phyloP scores from a whole-genome alignment of 2,329 filamentous ascomycete genomes.

The Microdochium bolleyi region DNA sequence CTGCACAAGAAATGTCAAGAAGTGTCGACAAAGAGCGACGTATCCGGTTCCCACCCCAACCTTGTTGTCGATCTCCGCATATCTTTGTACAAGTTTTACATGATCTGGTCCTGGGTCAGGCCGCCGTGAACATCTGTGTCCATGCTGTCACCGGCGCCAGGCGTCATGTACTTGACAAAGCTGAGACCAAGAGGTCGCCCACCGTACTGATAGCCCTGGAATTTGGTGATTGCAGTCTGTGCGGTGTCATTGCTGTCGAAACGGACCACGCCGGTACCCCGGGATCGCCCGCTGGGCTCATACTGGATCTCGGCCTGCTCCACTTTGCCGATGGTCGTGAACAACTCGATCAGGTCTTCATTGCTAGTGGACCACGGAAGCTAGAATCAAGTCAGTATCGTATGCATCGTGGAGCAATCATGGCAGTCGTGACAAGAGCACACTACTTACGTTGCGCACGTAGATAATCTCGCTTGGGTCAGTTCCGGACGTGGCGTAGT shows the following conservation, averaged over 20 bases:
- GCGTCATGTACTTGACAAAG: slow-evolving; percentile 86
- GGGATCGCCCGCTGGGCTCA: slow-evolving; percentile 89
- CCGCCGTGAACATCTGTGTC: slow-evolving; percentile 69
- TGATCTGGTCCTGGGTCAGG: slow-evolving; percentile 96
- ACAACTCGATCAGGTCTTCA: slow-evolving; percentile 91
- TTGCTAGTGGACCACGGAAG: slow-evolving; percentile 99
- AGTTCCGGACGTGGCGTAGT: slow-evolving; percentile 79
- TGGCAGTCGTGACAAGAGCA: slow-evolving; percentile 4
- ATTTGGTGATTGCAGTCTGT: slow-evolving; percentile 92
- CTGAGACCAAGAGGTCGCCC: slow-evolving; percentile 87
- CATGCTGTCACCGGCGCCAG: slow-evolving; percentile 63
- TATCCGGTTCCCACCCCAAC: background rate
- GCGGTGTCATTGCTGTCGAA: slow-evolving; percentile 80
- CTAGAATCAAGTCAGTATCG: slow-evolving; percentile 36
- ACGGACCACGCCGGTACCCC: slow-evolving; percentile 92
- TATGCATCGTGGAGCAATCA: background rate
- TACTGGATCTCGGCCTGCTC: slow-evolving; percentile 99
- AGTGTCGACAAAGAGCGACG: too few species aligned
- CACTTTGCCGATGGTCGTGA: slow-evolving; percentile 96
- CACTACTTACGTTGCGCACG: slow-evolving; percentile 80
- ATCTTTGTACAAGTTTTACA: slow-evolving; percentile 42
- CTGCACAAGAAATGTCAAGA: too few species aligned
- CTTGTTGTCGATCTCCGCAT: background rate
- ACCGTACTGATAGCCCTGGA: slow-evolving; percentile 95
- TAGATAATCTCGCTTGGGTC: slow-evolving; percentile 83